These are phyloP conservation scores for Yamadazyma blattariae DNA, from an alignment of 1,139 yeast genomes.

Conservation along the genomic window DNA sequence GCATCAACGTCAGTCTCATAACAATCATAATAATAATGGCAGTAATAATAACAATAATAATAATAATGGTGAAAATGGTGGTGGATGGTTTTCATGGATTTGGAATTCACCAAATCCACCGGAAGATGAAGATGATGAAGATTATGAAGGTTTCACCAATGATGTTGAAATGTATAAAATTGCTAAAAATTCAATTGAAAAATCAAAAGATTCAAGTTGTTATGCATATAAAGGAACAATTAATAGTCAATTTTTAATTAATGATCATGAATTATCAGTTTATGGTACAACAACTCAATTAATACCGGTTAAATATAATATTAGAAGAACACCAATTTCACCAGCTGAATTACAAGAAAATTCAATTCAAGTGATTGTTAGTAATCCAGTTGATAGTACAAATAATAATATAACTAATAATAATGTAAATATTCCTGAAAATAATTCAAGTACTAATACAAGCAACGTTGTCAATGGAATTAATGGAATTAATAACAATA, in stretches of 20 bases:
- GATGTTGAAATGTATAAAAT: slow-evolving; percentile 28
- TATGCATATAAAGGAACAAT: slow-evolving; percentile 32
- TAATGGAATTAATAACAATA: too few relatives aligned
- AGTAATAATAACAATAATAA: neutral
- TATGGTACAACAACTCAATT: slow-evolving; percentile 37
- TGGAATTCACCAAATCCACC: slow-evolving; percentile 6
- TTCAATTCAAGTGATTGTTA: slow-evolving; percentile 9
- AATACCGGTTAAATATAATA: slow-evolving; percentile 36
- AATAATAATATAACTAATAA: neutral
- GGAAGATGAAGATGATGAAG: slow-evolving; percentile 16
- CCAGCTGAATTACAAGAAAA: slow-evolving; percentile 38
- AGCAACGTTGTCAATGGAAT: too few relatives aligned
- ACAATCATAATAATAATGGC: neutral
- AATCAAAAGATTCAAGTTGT: slow-evolving; percentile 28
- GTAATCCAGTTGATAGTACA: too few relatives aligned
- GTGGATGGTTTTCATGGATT: slow-evolving; percentile 6
- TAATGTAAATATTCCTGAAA: neutral
- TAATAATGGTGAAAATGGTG: neutral
- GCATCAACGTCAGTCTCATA: too few relatives aligned
- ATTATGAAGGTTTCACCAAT: slow-evolving; percentile 17
- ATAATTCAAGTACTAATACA: too few relatives aligned
- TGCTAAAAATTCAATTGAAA: slow-evolving; percentile 37
- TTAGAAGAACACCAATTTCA: slow-evolving; percentile 31
- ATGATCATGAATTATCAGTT: slow-evolving; percentile 37
- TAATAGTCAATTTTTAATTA: slow-evolving; percentile 16